These are phyloP conservation scores for Babesia divergens DNA, from an alignment of 169 alveolate species.

Conservation along the genomic window DNA sequence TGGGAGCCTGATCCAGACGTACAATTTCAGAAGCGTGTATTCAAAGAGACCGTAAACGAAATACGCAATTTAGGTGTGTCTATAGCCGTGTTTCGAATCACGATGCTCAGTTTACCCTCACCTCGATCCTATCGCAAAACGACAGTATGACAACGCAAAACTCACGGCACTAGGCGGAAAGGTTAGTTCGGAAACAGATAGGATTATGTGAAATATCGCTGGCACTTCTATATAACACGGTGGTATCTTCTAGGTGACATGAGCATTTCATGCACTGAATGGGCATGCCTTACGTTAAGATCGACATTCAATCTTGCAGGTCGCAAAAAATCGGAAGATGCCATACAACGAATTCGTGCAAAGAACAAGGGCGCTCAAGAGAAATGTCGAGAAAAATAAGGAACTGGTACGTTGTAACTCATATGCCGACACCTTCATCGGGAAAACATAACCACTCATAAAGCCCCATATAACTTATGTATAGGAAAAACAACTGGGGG, in stretches of 20 bases:
- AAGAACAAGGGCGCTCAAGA: constrained; percentile 64
- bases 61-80: constrained; percentile 40
- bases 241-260: neutral
- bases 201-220: neutral
- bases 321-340: constrained; percentile 60
- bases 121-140: constrained; percentile 58
- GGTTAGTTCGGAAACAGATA: no score
- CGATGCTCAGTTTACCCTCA: constrained; percentile 57
- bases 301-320: neutral
- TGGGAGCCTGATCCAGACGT: constrained; percentile 26
- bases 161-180: constrained; percentile 62
- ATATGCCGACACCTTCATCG: neutral
- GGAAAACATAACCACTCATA: neutral
- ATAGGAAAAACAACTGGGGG: constrained; percentile 63
- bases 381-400: constrained; percentile 58
- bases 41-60: constrained; percentile 55
- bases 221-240: neutral
- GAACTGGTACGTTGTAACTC: constrained; percentile 52
- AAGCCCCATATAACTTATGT: neutral
- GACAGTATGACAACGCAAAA: constrained; percentile 52
- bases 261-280: neutral
- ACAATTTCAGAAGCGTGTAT: constrained; percentile 17
- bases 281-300: neutral
- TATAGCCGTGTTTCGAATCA: neutral
- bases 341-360: constrained; percentile 71